Evolutionary conservation across 352 stramenopile species (phyloP).

Genomic region (Phytopythium helicoides): DNA sequence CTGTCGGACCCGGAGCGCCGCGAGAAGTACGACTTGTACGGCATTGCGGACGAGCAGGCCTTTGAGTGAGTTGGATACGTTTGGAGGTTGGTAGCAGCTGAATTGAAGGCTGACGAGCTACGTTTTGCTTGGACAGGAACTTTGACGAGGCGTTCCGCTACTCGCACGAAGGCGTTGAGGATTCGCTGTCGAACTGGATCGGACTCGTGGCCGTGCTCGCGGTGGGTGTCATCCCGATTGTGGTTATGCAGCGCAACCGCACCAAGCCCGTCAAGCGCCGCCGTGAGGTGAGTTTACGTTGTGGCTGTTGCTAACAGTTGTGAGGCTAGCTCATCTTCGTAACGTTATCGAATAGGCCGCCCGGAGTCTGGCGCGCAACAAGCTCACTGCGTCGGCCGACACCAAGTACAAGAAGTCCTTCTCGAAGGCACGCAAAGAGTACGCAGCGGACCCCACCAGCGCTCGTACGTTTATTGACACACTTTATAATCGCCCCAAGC

Average conservation of each 20-base stretch:
- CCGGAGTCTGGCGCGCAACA: constrained; percentile 76
- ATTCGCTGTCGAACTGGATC: constrained; percentile 72
- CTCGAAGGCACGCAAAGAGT: constrained; percentile 42
- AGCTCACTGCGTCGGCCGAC: constrained; percentile 48
- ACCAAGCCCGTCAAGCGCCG: constrained; percentile 69
- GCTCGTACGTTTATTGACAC: constrained; percentile 13
- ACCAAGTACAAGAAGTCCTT: constrained; percentile 47
- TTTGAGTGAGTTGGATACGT: constrained; percentile 57
- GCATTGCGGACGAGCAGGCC: constrained; percentile 71
- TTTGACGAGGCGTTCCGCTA: constrained; percentile 76
- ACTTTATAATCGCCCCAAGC: background rate
- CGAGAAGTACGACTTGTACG: constrained; percentile 80
- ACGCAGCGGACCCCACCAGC: constrained; percentile 40
- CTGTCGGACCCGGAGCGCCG: constrained; percentile 68
- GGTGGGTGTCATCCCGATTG: constrained; percentile 53
- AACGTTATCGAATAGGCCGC: constrained; percentile 29
- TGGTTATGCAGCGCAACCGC: constrained; percentile 73
- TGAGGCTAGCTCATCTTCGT: no score
- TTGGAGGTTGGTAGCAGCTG: background rate
- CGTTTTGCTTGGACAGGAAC: no score
- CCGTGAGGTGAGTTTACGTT: constrained; percentile 43
- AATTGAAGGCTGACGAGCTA: no score
- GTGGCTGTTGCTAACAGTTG: no score
- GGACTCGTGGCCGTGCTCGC: constrained; percentile 52
- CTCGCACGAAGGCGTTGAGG: constrained; percentile 61